Conservation (phyloP, 208 protist genomes). For the Acanthamoeba sp. region DNA sequence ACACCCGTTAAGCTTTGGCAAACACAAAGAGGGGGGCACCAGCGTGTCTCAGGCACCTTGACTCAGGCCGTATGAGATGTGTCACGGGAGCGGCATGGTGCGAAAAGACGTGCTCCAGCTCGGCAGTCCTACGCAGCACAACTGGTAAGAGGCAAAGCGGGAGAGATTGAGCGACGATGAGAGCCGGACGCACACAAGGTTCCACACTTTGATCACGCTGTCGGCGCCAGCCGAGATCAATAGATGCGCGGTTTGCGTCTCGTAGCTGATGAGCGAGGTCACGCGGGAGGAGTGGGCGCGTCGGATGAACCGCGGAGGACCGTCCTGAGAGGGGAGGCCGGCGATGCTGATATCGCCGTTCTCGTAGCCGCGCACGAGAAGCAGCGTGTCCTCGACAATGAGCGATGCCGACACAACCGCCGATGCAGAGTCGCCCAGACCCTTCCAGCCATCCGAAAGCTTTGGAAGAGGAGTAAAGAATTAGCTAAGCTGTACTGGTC, state of each 20-base stretch:
- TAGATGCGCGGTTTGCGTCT: neutral
- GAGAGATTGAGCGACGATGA: neutral
- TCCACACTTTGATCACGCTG: conserved; percentile 67
- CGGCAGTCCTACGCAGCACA: neutral
- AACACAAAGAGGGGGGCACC: neutral
- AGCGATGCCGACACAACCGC: neutral
- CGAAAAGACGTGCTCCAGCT: conserved; percentile 38
- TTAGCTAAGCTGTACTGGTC: too few species aligned
- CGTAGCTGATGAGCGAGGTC: conserved; percentile 46
- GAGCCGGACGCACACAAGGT: conserved; percentile 13
- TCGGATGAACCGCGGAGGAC: neutral
- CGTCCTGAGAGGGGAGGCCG: conserved; percentile 16
- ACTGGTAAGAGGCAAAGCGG: neutral
- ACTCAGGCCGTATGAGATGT: conserved; percentile 48
- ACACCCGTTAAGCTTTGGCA: too few species aligned
- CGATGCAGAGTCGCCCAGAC: neutral
- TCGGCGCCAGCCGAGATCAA: conserved; percentile 36
- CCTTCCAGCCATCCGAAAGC: conserved; percentile 17
- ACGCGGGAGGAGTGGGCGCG: conserved; percentile 13
- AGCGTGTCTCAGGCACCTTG: neutral
- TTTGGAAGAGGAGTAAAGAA: too few species aligned
- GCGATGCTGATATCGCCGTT: conserved; percentile 62
- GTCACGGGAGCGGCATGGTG: conserved; percentile 13
- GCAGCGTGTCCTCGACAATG: conserved; percentile 16
- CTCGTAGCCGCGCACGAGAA: conserved; percentile 41